Evolutionary conservation across 202 grass and related monocot genomes (phyloP), one percentile per base, ranked within the genome.

Genomic region (Setaria viridis): DNA sequence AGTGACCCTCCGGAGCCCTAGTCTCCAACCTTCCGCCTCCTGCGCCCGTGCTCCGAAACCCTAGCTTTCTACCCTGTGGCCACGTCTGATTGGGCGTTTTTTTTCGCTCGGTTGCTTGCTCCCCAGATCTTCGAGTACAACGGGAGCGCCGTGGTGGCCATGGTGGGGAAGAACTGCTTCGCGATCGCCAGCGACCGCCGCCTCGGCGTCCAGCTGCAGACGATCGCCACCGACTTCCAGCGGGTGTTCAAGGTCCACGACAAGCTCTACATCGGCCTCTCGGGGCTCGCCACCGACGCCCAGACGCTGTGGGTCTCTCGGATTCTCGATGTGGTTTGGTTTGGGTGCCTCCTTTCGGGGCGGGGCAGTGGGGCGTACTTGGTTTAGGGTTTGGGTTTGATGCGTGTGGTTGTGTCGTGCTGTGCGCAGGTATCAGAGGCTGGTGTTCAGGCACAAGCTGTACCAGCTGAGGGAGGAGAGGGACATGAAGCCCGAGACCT

Each of bases 91-190:
- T 59, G 20, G 46, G 47, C 13, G 54, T 41, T 41, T 41, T 41
- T 41, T 50, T 8, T 59, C 50, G 7, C 42, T 57, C 11, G 54
- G 19, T 29, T n/a, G 39, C 29, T 72, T 32, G 39, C 39, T 15
- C 64, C 45, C 58, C 55, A 95, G 91, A 95, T 95, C 86, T 95
- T 95, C 58, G 91, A 95, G 88, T 95, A 95, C 78, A 95, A 95
- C 64, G 93, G 93, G 25, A 74, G 77, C 63, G 93, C 90, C 42
- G 77, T 95, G 77, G 91, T 95, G 88, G 93, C 91, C 41, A 95
- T 95, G 93, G 91, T 95, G 62, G 91, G 93, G 35, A 95, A 93
- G 84, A 93, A 91, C 79, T 95, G 93, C 90, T 95, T 93, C 88
- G 91, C 93, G 32, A 95, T 95, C 82, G 91, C 91, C 73, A 95